Base-by-base conservation (phyloP, 2,329 filamentous ascomycete genomes). In the Akanthomyces dipterigenus region DNA sequence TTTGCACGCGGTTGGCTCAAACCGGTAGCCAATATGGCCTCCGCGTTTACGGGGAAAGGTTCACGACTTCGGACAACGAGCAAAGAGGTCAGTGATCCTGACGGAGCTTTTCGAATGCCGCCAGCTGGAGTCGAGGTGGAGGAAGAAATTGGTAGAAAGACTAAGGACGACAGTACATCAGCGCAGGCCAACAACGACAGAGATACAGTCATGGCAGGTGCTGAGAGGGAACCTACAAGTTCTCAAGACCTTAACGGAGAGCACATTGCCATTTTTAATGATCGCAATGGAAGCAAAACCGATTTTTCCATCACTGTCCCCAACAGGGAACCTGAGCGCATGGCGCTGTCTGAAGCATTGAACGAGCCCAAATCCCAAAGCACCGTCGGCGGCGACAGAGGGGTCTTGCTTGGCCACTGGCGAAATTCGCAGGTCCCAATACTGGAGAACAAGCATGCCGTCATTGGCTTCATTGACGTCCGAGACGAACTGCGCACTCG, bases 381-480 rank as follows among this genome's bases (percentile, higher is more conserved):
- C 38, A 72, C 67, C 36, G 55, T 71, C 14, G 67, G 68, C 18
- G 71, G 69, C 14, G 71, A 75, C 22, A 83, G 82, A 64, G 76
- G 78, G 4, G 76, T 83, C 5, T 69, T 80, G 5, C 74, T 88
- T 7, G 85, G 85, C 1, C 80, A 83, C 57, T 88, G 85, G 85
- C 77, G 84, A 56, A 82, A 86, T 54, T 87, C 84, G 0, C 73
- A 73, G 3, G 79, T 82, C 1, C 77, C 80, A 0, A 71, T 79
- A 18, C 71, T 75, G 7, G 72, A 72, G 2, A 76, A 78, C 16
- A 86, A 84, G 67, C 85, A 87, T 68, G 78, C 78, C 0, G 82
- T 87, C 0, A 80, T 84, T 55, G 85, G 84, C 5, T 87, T 87
- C 63, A 86, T 87, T 53, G 85, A 88, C 63, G 76, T 83, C 12